A percentile compares a stretch with the other conserved stretches of the same genome.
Evolutionary conservation across 768 basidiomycete species (phyloP).

Genomic region (Lanmaoa pseudosensibilis): DNA sequence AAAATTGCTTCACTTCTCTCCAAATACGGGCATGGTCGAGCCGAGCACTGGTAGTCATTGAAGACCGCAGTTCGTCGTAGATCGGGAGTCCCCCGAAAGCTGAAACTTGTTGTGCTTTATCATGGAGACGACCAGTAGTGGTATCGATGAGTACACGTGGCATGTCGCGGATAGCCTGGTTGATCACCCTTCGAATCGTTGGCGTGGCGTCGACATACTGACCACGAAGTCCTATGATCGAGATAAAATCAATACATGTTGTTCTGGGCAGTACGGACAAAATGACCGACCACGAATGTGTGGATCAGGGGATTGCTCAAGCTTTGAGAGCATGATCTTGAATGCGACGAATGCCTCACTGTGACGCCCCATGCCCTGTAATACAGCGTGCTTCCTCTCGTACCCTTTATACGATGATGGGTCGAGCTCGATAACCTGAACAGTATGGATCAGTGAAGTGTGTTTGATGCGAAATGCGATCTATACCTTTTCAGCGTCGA

Average conservation of each 20-base stretch:
- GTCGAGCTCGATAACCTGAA: not conserved
- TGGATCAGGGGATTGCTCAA: not conserved
- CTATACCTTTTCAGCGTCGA: constrained; percentile 9
- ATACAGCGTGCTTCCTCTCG: not conserved
- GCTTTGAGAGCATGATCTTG: not conserved
- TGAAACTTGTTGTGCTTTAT: not conserved
- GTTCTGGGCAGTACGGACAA: not conserved
- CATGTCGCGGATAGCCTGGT: not conserved
- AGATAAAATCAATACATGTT: not conserved
- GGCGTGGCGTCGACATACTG: not conserved
- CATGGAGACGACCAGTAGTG: not conserved
- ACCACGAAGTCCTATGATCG: not conserved
- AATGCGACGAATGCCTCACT: not conserved
- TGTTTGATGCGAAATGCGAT: not conserved
- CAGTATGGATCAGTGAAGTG: not conserved
- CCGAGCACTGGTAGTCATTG: not conserved
- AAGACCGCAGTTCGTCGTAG: constrained; percentile 5
- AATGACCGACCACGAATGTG: not conserved
- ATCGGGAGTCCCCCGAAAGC: constrained; percentile 3
- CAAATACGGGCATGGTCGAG: not conserved
- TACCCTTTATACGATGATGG: no score
- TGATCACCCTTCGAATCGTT: not conserved
- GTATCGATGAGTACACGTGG: constrained; percentile 8
- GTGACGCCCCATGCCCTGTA: not conserved
- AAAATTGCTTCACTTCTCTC: not conserved